Base-by-base conservation (phyloP, 2,329 filamentous ascomycete genomes). In the Plectosphaerella sp. region DNA sequence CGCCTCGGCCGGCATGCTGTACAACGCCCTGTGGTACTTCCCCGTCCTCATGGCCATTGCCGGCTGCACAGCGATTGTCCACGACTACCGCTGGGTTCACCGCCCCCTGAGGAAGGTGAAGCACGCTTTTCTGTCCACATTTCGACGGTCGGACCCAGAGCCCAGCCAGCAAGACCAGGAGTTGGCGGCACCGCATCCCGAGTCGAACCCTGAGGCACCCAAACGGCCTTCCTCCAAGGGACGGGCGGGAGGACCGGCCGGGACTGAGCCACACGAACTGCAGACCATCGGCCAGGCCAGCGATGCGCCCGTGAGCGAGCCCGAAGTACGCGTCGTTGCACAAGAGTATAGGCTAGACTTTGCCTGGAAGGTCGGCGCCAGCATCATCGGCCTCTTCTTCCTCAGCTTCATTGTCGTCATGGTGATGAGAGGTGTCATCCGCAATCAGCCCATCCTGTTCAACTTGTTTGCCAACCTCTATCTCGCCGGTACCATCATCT, bases 11-110 rank as follows among this genome's bases (percentile, higher is more conserved):
- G 88, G 87, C 0, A 68, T 91, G 57, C 73, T 87, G 47, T 90
- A 90, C 59, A 89, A 83, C 48, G 80, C 86, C 0, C 67, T 91
- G 0, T 91, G 88, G 88, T 91, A 88, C 58, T 91, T 89, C 45
- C 88, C 88, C 0, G 60, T 82, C 0, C 62, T 91, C 5, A 84
- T 90, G 67, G 58, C 78, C 0, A 57, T 73, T 1, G 80, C 77
- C 0, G 87, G 86, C 0, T 11, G 75, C 2, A 64, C 67, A 0
- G 79, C 82, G 0, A 64, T 83, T 0, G 50, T 79, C 1, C 83
- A 80, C 72, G 86, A 89, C 64, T 71, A 69, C 43, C 71, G 74
- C 42, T 77, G 77, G 68, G 59, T 79, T 7, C 73, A 78, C n/a
- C 62, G 69, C 1, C 63, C 73, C 11, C 61, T 59, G 3, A 42